Percentiles rank a stretch among this genome's conserved stretches.
Conservation (phyloP, 1,284 basidiomycete species). For the Tilletia caries region DNA sequence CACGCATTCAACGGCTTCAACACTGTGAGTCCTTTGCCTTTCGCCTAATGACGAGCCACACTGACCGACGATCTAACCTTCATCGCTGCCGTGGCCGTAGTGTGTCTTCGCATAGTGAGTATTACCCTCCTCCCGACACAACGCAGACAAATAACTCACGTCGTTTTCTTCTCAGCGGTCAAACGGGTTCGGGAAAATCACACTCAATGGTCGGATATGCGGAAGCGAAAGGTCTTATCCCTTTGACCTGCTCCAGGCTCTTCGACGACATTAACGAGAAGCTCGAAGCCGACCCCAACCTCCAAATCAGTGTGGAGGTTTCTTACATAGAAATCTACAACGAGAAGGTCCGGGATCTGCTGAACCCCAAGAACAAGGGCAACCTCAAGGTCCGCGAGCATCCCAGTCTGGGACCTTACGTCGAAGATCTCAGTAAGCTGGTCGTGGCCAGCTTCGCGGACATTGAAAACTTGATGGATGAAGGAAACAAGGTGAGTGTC, state of each 20-base stretch:
- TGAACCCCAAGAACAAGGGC: constrained; percentile 94
- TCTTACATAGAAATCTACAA: constrained; percentile 83
- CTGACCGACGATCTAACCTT: neutral
- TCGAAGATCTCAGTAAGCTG: constrained; percentile 92
- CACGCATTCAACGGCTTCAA: constrained; percentile 96
- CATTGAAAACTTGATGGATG: constrained; percentile 99
- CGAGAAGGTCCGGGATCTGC: constrained; percentile 88
- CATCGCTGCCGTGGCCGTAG: neutral
- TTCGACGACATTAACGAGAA: constrained; percentile 72
- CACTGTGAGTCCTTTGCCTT: constrained; percentile 70
- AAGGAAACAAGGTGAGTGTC: constrained; percentile 77
- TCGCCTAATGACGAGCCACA: neutral
- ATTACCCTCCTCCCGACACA: neutral
- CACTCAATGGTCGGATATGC: constrained; percentile 61
- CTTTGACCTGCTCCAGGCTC: constrained; percentile 86
- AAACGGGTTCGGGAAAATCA: constrained; percentile 46
- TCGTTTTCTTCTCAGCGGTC: constrained; percentile 26
- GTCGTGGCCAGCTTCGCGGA: constrained; percentile 85
- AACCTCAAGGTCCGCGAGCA: constrained; percentile 96
- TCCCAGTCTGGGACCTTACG: constrained; percentile 77
- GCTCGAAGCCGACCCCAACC: constrained; percentile 66
- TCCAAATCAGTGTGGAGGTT: constrained; percentile 86
- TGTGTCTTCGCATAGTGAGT: constrained; percentile 47
- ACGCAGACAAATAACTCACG: too few relatives aligned
- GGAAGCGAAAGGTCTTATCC: constrained; percentile 93